Base-by-base conservation (phyloP, 257 asterid genomes). In the Solanum commersonii region DNA sequence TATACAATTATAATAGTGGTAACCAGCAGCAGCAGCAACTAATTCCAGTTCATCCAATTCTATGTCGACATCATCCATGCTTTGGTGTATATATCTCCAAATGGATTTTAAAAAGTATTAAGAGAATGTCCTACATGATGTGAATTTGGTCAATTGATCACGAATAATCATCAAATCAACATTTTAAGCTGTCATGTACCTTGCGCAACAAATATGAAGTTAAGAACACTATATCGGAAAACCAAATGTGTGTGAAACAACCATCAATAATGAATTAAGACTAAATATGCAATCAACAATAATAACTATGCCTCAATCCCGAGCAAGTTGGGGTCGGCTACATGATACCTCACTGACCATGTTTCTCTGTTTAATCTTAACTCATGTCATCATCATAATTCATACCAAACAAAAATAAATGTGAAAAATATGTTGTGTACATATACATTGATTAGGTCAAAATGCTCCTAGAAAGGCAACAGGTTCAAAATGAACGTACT, bases 21-120 rank as follows among this genome's bases (percentile, higher is more conserved):
- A 95, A 85, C 98, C 95, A 56, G 98, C 98, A 42, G 98, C 97
- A 23, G 96, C 98, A 87, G 98, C 98, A 87, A 93, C 96, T 92
- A 96, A 90, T 85, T 94, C 98, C 96, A 95, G 89, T 93, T 93
- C 93, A 37, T 94, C 98, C 91, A 95, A 93, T 91, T 95, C 97
- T 23, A 93, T 85, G 92, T 95, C 98, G 29, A 91, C 72, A 91
- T 94, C 98, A 65, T 93, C 98, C 98, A 95, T 94, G 84, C 88
- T 78, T 73, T 35, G 68, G 84, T 88, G 88, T 87, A 84, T 81
- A 88, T 89, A 86, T 89, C 95, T 93, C 93, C 83, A 87, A 88
- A 68, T 87, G 63, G 84, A 87, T 89, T 89, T 83, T 72, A 86
- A 84, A 89, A 90, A 87, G 60, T 13, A 74, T 22, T 22, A 40